These are phyloP conservation scores for Colletotrichum horii DNA, from an alignment of 2,329 filamentous ascomycete species.

Conservation along the genomic window DNA sequence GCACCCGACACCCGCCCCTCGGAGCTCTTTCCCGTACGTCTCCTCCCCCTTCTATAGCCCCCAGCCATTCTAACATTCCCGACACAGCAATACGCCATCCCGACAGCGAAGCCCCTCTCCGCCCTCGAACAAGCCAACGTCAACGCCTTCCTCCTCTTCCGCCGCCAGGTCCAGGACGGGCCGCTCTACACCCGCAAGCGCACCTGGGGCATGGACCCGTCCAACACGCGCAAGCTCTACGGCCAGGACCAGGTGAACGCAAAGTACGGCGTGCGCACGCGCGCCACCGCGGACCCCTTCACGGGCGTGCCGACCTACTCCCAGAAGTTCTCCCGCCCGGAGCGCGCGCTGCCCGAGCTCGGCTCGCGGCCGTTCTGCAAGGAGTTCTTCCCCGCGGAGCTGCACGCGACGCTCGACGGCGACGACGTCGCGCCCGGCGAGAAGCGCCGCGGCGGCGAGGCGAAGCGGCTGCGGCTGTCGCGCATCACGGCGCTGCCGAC, in stretches of 20 bases:
- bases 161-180: constrained; percentile 59
- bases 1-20: constrained; percentile 62
- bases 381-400: constrained; percentile 61
- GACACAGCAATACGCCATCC: constrained; percentile 54
- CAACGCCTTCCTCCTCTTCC: constrained; percentile 59
- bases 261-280: constrained; percentile 58
- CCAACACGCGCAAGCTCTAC: constrained; percentile 49
- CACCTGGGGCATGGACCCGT: constrained; percentile 35
- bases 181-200: constrained; percentile 62
- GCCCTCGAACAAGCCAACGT: constrained; percentile 51
- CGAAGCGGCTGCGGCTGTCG: constrained; percentile 53
- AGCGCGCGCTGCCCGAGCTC: constrained; percentile 61
- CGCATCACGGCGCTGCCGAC: constrained; percentile 53
- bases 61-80: neutral
- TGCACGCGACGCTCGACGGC: constrained; percentile 60
- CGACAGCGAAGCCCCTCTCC: constrained; percentile 48
- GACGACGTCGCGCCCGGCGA: constrained; percentile 34
- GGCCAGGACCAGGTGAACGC: constrained; percentile 65
- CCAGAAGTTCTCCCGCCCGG: constrained; percentile 56
- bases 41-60: neutral
- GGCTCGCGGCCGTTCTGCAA: constrained; percentile 52
- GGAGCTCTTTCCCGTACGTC: constrained; percentile 62
- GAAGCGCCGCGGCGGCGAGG: constrained; percentile 33
- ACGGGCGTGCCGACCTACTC: constrained; percentile 64
- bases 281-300: constrained; percentile 63